These are phyloP conservation scores for Amoeboaphelidium protococcarum DNA, from an alignment of 371 early-diverging fungal species.

Conservation along the genomic window DNA sequence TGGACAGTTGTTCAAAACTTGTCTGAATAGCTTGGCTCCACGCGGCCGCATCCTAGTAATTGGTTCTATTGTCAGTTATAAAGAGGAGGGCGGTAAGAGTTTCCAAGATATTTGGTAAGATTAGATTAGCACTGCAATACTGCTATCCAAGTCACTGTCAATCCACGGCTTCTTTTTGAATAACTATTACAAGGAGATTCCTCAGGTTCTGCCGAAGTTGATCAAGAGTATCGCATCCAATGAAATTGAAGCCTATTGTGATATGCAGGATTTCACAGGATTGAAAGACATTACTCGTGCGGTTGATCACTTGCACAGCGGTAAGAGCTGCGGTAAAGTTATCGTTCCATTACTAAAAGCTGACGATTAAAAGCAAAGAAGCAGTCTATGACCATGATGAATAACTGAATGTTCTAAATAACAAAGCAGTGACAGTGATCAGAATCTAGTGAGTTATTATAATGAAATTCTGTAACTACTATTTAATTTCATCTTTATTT, in stretches of 20 bases:
- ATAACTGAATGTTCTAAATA: too few species aligned
- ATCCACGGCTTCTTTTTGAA: constrained; percentile 27
- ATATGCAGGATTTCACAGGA: too few species aligned
- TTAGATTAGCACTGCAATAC: constrained; percentile 15
- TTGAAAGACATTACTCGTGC: too few species aligned
- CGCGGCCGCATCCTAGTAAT: constrained; percentile 29
- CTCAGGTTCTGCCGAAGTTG: not conserved
- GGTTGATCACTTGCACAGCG: too few species aligned
- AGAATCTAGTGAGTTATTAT: too few species aligned
- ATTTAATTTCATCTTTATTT: too few species aligned
- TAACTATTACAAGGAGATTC: constrained; percentile 6
- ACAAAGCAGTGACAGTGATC: too few species aligned
- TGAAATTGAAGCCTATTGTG: not conserved
- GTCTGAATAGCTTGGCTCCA: constrained; percentile 11
- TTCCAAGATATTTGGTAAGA: constrained; percentile 16
- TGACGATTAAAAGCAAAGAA: too few species aligned
- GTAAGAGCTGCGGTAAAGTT: too few species aligned
- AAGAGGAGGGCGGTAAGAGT: not conserved
- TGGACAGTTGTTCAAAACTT: constrained; percentile 19
- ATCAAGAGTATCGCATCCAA: not conserved
- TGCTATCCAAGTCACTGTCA: constrained; percentile 22
- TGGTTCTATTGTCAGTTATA: constrained; percentile 22
- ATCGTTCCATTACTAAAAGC: too few species aligned
- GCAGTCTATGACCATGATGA: too few species aligned
- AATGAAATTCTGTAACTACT: too few species aligned